Conservation (phyloP, 2,329 filamentous ascomycete genomes). For the Colletotrichum sp. region DNA sequence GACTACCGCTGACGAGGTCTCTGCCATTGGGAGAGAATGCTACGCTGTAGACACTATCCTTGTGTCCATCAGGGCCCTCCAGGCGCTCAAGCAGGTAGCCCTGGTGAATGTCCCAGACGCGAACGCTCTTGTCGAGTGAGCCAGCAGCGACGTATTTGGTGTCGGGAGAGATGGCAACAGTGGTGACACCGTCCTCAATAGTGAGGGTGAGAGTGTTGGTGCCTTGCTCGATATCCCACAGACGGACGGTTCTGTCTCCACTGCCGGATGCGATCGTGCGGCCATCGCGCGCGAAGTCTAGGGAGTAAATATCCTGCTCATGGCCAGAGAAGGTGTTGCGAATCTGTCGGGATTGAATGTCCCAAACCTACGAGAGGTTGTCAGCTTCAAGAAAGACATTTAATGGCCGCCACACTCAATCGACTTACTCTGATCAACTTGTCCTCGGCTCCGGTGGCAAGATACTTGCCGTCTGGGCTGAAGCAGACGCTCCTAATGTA, state of each 20-base stretch:
- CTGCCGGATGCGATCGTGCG: slow-evolving; percentile 94
- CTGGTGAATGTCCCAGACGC: slow-evolving; percentile 91
- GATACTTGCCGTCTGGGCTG: slow-evolving; percentile 91
- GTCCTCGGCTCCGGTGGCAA: slow-evolving; percentile 96
- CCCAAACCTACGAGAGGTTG: slow-evolving; percentile 76
- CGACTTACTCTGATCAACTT: slow-evolving; percentile 87
- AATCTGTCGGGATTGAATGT: slow-evolving; percentile 83
- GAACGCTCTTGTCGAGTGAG: slow-evolving; percentile 95
- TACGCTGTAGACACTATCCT: slow-evolving; percentile 95
- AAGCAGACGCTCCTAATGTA: slow-evolving; percentile 99
- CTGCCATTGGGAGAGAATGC: slow-evolving; percentile 94
- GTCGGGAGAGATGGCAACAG: slow-evolving; percentile 95
- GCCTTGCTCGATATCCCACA: slow-evolving; percentile 93
- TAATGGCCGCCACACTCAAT: neutral
- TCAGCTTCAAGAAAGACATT: neutral
- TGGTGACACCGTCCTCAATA: slow-evolving; percentile 97
- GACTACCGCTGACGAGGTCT: slow-evolving; percentile 89
- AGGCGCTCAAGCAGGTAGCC: slow-evolving; percentile 90
- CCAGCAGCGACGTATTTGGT: slow-evolving; percentile 93
- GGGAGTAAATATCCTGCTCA: slow-evolving; percentile 97
- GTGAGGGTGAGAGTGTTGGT: slow-evolving; percentile 83
- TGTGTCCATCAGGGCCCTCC: slow-evolving; percentile 92
- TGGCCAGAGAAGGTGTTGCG: slow-evolving; percentile 95
- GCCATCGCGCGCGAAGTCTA: slow-evolving; percentile 93
- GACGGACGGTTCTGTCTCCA: slow-evolving; percentile 90